These are phyloP conservation scores for Haplosporangium gracile DNA, from an alignment of 192 early-diverging fungal species.

Conservation along the genomic window DNA sequence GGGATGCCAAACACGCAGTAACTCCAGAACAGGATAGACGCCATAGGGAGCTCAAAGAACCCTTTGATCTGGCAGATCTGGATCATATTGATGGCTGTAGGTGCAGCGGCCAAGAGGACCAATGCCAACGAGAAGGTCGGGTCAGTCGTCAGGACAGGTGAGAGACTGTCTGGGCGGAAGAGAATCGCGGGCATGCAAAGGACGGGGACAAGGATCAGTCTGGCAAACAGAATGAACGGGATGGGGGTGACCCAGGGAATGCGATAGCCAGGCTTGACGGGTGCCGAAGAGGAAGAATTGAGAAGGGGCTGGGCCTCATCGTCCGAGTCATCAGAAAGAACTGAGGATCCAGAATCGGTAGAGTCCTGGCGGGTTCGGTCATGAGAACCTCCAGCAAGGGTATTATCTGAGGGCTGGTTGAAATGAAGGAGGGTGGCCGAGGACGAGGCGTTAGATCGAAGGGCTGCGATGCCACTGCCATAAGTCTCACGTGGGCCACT, in stretches of 20 bases:
- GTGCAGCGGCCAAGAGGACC: constrained; percentile 72
- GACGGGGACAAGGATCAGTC: constrained; percentile 35
- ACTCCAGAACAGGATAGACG: constrained; percentile 76
- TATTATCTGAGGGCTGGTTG: constrained; percentile 10
- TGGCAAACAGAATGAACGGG: constrained; percentile 28
- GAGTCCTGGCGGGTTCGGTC: not conserved
- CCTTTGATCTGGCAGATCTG: constrained; percentile 79
- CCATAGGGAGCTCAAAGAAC: constrained; percentile 77
- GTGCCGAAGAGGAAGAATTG: not conserved
- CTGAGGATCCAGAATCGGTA: constrained; percentile 9
- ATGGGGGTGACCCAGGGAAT: constrained; percentile 35
- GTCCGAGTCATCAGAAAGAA: constrained; percentile 4
- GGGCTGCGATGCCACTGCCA: constrained; percentile 24
- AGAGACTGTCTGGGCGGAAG: constrained; percentile 44
- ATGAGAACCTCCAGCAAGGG: not conserved
- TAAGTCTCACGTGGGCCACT: constrained; percentile 8
- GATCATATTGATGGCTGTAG: constrained; percentile 79
- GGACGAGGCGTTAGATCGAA: constrained; percentile 34
- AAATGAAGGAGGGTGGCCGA: constrained; percentile 44
- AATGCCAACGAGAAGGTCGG: constrained; percentile 75
- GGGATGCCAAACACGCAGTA: constrained; percentile 66
- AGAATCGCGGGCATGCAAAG: constrained; percentile 39
- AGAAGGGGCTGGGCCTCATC: constrained; percentile 16
- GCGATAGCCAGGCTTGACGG: not conserved
- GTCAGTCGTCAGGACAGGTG: constrained; percentile 66